Evolutionary conservation across 129 eudicot genomes (phyloP).

Genomic region (Escallonia herrerae): DNA sequence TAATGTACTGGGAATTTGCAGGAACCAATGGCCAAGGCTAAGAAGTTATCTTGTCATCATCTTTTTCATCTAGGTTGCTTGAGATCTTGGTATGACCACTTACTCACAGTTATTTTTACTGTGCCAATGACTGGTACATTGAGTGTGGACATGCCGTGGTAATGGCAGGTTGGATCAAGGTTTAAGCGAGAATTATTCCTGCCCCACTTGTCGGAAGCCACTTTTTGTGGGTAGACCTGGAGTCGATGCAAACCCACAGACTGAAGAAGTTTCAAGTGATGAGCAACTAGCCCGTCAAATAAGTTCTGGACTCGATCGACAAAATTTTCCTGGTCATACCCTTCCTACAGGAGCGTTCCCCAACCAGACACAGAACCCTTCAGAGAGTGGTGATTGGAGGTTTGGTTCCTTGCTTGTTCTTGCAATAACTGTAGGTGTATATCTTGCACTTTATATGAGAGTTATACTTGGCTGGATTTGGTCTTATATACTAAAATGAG

Average conservation of each 20-base stretch:
- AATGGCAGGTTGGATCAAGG: constrained; percentile 90
- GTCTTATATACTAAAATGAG: no score
- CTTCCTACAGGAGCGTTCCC: constrained; percentile 41
- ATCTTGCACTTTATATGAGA: no score
- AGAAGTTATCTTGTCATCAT: constrained; percentile 90
- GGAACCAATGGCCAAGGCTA: constrained; percentile 99
- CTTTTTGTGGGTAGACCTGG: constrained; percentile 66
- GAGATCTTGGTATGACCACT: constrained; percentile 71
- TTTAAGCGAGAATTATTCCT: constrained; percentile 62
- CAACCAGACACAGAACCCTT: constrained; percentile 47
- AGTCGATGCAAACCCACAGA: constrained; percentile 25
- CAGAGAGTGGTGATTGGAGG: constrained; percentile 79
- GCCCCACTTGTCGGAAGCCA: constrained; percentile 98
- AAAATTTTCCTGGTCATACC: constrained; percentile 45
- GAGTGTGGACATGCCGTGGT: constrained; percentile 12
- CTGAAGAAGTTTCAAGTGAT: constrained; percentile 61
- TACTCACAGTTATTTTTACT: constrained; percentile 4
- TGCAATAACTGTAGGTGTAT: no score
- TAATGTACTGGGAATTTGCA: constrained; percentile 20
- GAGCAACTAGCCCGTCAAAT: constrained; percentile 88
- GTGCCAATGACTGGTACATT: background rate
- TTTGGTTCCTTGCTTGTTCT: constrained; percentile 3
- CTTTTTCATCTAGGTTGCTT: constrained; percentile 91
- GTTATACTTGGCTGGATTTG: no score
- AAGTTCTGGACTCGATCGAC: constrained; percentile 63